Percentiles rank a stretch among this genome's conserved stretches.
phyloP scores from a whole-genome alignment of 768 basidiomycete species.

The Phlegmacium glaucopus region DNA sequence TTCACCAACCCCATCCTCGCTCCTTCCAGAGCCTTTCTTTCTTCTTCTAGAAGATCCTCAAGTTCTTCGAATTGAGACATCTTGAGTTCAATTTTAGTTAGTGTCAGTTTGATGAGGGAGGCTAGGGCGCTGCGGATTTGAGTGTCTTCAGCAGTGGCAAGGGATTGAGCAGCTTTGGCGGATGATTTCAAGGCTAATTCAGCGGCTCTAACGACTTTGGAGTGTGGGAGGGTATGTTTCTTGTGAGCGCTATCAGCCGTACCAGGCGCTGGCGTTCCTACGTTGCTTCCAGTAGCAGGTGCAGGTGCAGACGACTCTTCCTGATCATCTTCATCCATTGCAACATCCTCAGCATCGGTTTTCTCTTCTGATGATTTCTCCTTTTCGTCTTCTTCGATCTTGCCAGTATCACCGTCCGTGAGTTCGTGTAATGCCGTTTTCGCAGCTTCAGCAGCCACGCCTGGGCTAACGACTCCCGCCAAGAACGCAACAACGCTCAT shows the following conservation, averaged over 20 bases:
- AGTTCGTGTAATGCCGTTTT: conserved; percentile 85
- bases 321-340: conserved; percentile 44
- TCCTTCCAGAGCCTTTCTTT: conserved; percentile 81
- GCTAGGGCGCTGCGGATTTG: conserved; percentile 79
- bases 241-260: conserved; percentile 13
- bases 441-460: conserved; percentile 91
- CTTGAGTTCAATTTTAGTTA: conserved; percentile 91
- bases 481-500: conserved; percentile 99
- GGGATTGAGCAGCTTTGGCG: conserved; percentile 73
- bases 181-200: conserved; percentile 87
- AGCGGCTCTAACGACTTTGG: conserved; percentile 80
- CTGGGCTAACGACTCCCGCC: conserved; percentile 86
- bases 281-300: conserved; percentile 14
- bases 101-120: conserved; percentile 78
- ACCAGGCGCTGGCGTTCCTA: conserved; percentile 33
- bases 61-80: conserved; percentile 93
- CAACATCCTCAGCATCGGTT: conserved; percentile 36
- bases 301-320: conserved; percentile 13
- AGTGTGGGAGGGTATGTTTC: conserved; percentile 55
- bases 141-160: conserved; percentile 80
- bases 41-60: conserved; percentile 89
- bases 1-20: conserved; percentile 74
- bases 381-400: conserved; percentile 27
- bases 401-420: conserved; percentile 48
- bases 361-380: conserved; percentile 20